These are phyloP conservation scores for Yarrowia sp. DNA, from an alignment of 805 yeast species.

Conservation along the genomic window DNA sequence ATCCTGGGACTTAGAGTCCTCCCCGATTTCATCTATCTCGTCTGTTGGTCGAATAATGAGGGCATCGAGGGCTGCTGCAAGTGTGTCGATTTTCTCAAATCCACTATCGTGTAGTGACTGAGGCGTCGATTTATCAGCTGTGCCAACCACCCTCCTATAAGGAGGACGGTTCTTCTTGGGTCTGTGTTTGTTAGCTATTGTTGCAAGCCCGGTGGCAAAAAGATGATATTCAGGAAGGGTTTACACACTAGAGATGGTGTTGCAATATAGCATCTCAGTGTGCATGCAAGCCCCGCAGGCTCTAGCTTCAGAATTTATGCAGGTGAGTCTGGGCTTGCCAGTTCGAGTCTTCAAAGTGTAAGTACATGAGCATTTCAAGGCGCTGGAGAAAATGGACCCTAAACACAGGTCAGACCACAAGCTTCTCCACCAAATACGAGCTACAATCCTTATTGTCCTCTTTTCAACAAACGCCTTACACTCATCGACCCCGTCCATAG, in stretches of 20 bases:
- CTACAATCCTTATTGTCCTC: no score
- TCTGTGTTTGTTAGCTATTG: constrained; percentile 86
- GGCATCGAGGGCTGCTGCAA: constrained; percentile 32
- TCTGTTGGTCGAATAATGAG: constrained; percentile 32
- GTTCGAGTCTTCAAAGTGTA: constrained; percentile 11
- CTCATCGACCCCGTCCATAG: neutral
- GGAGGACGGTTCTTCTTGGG: constrained; percentile 84
- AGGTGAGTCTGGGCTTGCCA: constrained; percentile 28
- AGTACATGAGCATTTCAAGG: neutral
- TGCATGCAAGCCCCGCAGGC: constrained; percentile 35
- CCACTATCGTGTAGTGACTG: constrained; percentile 34
- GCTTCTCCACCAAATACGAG: no score
- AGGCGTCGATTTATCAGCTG: constrained; percentile 49
- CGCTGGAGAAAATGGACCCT: neutral
- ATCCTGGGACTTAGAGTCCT: constrained; percentile 42
- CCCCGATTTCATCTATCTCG: constrained; percentile 35
- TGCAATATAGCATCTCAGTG: constrained; percentile 13
- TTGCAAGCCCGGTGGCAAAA: constrained; percentile 38
- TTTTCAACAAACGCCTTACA: no score
- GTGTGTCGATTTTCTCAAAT: constrained; percentile 35
- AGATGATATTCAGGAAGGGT: constrained; percentile 24
- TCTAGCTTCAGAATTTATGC: constrained; percentile 15
- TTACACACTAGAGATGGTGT: constrained; percentile 14
- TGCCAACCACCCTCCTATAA: constrained; percentile 67
- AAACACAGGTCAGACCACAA: no score